phyloP scores from a whole-genome alignment of 495 filamentous ascomycete species.

The Penicillium samsonianum region DNA sequence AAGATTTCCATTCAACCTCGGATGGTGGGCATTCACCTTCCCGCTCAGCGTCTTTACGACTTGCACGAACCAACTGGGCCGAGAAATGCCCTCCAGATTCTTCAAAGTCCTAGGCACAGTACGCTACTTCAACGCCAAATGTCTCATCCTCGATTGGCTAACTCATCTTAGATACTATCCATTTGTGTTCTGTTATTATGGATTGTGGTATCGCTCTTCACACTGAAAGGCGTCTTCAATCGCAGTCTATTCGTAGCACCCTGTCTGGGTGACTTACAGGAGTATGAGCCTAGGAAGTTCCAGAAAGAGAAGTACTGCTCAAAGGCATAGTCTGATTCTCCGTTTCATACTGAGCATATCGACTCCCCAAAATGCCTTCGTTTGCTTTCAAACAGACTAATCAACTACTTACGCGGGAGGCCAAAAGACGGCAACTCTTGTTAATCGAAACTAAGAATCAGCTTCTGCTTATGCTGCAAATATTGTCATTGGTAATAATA shows the following conservation, averaged over 20 bases:
- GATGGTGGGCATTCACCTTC: slow-evolving; percentile 61
- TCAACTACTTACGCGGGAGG: neutral
- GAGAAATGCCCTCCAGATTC: slow-evolving; percentile 46
- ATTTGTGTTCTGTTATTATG: neutral
- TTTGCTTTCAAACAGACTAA: neutral
- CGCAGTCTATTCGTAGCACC: neutral
- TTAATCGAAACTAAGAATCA: too few relatives aligned
- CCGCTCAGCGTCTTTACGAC: slow-evolving; percentile 51
- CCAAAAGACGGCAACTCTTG: too few relatives aligned
- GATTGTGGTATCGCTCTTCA: neutral
- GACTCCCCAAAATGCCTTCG: neutral
- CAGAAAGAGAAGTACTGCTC: neutral
- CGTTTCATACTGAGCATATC: neutral
- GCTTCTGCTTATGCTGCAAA: too few relatives aligned
- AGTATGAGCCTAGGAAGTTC: neutral
- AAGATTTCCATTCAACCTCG: slow-evolving; percentile 59
- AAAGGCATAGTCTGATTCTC: neutral
- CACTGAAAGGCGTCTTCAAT: neutral
- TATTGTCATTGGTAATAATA: too few relatives aligned
- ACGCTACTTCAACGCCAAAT: neutral
- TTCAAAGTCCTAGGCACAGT: slow-evolving; percentile 48
- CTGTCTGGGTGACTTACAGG: neutral
- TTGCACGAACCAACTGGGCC: slow-evolving; percentile 40
- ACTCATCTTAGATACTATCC: neutral
- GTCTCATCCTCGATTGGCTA: neutral